Percentiles rank a stretch among this genome's conserved stretches.
phyloP scores from a whole-genome alignment of 805 yeast genomes.

The Saturnispora quitensis region DNA sequence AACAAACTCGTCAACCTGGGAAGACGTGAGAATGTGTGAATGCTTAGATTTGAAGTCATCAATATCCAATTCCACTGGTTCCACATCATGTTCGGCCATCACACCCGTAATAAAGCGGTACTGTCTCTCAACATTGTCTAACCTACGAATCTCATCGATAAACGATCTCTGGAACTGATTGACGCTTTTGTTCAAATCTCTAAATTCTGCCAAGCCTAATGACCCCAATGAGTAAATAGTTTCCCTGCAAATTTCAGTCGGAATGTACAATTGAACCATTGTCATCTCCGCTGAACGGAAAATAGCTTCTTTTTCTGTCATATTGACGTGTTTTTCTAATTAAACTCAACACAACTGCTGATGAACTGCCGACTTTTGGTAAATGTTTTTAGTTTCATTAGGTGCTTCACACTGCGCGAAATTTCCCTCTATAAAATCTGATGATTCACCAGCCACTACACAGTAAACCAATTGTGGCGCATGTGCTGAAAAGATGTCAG shows the following conservation, averaged over 20 bases:
- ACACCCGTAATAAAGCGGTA: constrained; percentile 45
- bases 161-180: constrained; percentile 85
- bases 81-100: constrained; percentile 33
- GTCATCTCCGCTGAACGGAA: constrained; percentile 91
- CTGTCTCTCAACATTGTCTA: constrained; percentile 87
- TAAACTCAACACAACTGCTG: too few relatives aligned
- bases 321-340: background rate
- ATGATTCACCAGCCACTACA: background rate
- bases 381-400: background rate
- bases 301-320: constrained; percentile 21
- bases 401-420: background rate
- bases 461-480: background rate
- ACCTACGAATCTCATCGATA: constrained; percentile 74
- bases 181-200: constrained; percentile 80
- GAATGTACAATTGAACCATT: constrained; percentile 81
- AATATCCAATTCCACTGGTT: constrained; percentile 16
- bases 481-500: background rate
- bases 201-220: constrained; percentile 75
- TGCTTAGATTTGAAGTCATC: constrained; percentile 17
- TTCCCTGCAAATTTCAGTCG: constrained; percentile 83
- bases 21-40: constrained; percentile 19
- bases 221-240: constrained; percentile 81
- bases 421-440: background rate
- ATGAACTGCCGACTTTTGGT: background rate
- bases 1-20: constrained; percentile 61